These are phyloP conservation scores for Bipolaris sorokiniana DNA, from an alignment of 2,329 filamentous ascomycete genomes.

Conservation along the genomic window DNA sequence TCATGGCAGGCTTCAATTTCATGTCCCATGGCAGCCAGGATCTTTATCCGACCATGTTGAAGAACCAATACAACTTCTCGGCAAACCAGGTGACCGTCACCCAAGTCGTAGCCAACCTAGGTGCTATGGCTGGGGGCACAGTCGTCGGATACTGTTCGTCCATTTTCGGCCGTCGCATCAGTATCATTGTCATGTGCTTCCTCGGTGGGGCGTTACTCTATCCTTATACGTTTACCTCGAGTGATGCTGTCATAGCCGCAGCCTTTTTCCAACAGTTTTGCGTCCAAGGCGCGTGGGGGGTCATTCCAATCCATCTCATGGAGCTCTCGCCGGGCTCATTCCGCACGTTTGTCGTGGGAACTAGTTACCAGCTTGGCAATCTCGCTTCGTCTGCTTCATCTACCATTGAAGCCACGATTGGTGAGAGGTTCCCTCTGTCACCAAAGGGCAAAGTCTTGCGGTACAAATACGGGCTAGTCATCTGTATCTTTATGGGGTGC, in stretches of 20 bases:
- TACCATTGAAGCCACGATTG: slow-evolving; percentile 77
- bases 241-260: slow-evolving; percentile 71
- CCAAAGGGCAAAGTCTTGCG: slow-evolving; percentile 49
- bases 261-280: slow-evolving; percentile 76
- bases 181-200: slow-evolving; percentile 58
- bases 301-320: slow-evolving; percentile 72
- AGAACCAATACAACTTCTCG: slow-evolving; percentile 64
- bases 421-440: slow-evolving; percentile 74
- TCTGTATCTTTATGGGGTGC: slow-evolving; percentile 89
- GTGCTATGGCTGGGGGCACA: slow-evolving; percentile 57
- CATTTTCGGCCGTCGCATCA: slow-evolving; percentile 56
- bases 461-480: slow-evolving; percentile 75
- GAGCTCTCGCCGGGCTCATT: slow-evolving; percentile 75
- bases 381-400: slow-evolving; percentile 71
- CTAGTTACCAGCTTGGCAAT: slow-evolving; percentile 78
- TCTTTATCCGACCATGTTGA: slow-evolving; percentile 65
- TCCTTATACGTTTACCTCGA: slow-evolving; percentile 75
- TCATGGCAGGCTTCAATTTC: slow-evolving; percentile 93
- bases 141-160: slow-evolving; percentile 55
- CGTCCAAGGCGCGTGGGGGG: slow-evolving; percentile 53
- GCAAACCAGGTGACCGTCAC: slow-evolving; percentile 56
- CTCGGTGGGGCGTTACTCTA: slow-evolving; percentile 79
- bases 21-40: slow-evolving; percentile 81
- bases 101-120: slow-evolving; percentile 58
- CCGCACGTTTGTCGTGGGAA: slow-evolving; percentile 76